Percentiles rank a stretch among this genome's conserved stretches.
Evolutionary conservation across 176 grass and related monocot genomes (phyloP).

Genomic region (Typha latifolia): DNA sequence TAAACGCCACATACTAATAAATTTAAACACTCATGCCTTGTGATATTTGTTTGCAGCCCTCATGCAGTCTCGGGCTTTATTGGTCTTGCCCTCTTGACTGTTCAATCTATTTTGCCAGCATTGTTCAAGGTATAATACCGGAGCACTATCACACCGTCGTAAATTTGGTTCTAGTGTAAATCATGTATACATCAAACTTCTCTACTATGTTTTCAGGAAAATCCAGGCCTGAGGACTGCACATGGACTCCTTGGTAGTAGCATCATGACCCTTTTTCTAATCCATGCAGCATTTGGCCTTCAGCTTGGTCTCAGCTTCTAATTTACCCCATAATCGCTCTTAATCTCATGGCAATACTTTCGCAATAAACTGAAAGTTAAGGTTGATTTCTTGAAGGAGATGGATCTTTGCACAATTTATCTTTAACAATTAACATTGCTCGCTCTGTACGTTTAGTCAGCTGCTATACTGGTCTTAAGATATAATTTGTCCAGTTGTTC

Average conservation of each 20-base stretch:
- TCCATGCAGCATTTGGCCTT: constrained; percentile 69
- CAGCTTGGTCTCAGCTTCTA: constrained; percentile 74
- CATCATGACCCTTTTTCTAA: constrained; percentile 84
- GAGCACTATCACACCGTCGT: no score
- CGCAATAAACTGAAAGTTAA: not conserved
- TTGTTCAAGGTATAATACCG: constrained; percentile 51
- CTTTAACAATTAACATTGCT: not conserved
- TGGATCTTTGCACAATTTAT: not conserved
- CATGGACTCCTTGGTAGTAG: constrained; percentile 83
- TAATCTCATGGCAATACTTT: not conserved
- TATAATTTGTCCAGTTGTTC: not conserved
- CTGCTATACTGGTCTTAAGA: not conserved
- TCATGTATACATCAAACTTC: not conserved
- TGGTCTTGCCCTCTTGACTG: constrained; percentile 51
- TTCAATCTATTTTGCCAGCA: constrained; percentile 68
- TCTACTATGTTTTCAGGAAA: constrained; percentile 30
- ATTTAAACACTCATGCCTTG: no score
- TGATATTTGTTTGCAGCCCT: constrained; percentile 37
- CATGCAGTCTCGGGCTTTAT: constrained; percentile 65
- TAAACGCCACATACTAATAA: not conserved
- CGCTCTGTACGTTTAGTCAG: not conserved
- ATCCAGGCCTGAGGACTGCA: constrained; percentile 46
- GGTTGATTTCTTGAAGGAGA: not conserved
- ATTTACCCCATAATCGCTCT: not conserved
- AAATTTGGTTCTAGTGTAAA: not conserved